Base-by-base conservation (phyloP, 257 asterid species). In the Solanum lycopersicoides region DNA sequence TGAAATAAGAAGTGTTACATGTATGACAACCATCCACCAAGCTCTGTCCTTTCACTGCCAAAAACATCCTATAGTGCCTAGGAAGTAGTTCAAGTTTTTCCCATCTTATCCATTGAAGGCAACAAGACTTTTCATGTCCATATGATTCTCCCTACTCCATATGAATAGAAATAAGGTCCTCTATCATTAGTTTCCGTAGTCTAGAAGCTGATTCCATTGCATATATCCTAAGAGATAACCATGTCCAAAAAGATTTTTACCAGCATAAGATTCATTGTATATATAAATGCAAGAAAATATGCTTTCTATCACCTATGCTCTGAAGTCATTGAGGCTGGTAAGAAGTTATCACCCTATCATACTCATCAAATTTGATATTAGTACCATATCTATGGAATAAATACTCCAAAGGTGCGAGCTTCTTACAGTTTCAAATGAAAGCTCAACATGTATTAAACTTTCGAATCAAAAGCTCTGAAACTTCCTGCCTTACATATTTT, bases 191-290 rank as follows among this genome's bases (percentile, higher is more conserved):
- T 69, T 91, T 91, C 75, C 97, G 98, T 85, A 94, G 91, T 91
- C 90, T 94, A 87, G 94, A 92, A 25, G 98, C 92, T 9, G 93
- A 97, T 83, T 95, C 96, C n/a, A 98, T 96, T 87, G 90, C 95
- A 91, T 95, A 96, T 86, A 95, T 93, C 99, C 94, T 88, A 88
- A 47, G 66, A 83, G 71, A 73, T 20, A 88, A 87, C 88, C 86
- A 87, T 69, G 72, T 18, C 42, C 41, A 83, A 88, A 90, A 90
- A 89, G 9, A 76, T 21, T 25, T 39, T 56, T 20, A 50, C 42
- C 7, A 73, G 60, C 32, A 87, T 74, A 90, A 72, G 72, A 10
- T 85, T 9, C 44, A 20, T 69, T 2, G 14, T 84, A 23, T 16
- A 85, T 77, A 41, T 37, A 23, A 87, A 89, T 47, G 80, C 25